Evolutionary conservation across 2,329 filamentous ascomycete genomes (phyloP).

Genomic region (Stemphylium vesicarium): DNA sequence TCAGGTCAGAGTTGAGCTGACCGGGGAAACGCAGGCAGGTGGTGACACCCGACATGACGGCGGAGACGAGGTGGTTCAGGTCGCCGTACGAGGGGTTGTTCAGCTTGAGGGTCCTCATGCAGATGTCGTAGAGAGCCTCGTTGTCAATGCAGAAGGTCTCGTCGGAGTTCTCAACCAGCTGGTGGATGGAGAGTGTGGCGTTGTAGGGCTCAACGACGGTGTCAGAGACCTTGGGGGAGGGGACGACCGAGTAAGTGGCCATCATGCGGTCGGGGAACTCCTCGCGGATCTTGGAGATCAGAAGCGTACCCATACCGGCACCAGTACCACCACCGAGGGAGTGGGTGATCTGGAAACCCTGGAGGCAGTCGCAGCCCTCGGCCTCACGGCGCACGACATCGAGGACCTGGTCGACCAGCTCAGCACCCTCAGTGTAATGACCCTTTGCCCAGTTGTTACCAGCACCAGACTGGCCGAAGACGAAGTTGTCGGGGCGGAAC

Average conservation of each 20-base stretch:
- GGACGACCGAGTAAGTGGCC: conserved; percentile 99
- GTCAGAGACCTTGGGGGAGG: conserved; percentile 98
- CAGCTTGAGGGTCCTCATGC: conserved; percentile 99
- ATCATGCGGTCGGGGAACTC: conserved; percentile 99
- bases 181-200: conserved; percentile 97
- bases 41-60: conserved; percentile 99
- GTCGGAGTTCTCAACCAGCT: conserved; percentile 99
- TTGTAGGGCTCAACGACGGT: conserved; percentile 99
- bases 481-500: conserved; percentile 99
- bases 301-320: conserved; percentile 99
- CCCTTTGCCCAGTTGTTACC: conserved; percentile 99
- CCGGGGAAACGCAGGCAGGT: conserved; percentile 99
- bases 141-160: conserved; percentile 99
- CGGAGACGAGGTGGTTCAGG: conserved; percentile 98
- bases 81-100: conserved; percentile 98
- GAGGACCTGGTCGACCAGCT: conserved; percentile 97
- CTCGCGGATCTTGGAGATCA: conserved; percentile 99
- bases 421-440: conserved; percentile 99
- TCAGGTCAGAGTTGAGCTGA: conserved; percentile 99
- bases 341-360: conserved; percentile 99
- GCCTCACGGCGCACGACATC: conserved; percentile 99
- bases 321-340: conserved; percentile 99
- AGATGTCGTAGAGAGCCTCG: conserved; percentile 99
- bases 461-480: conserved; percentile 98
- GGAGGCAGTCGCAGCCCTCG: conserved; percentile 98